Evolutionary conservation across 2,329 filamentous ascomycete genomes (phyloP).

Genomic region (Aurifilum marmelostoma): DNA sequence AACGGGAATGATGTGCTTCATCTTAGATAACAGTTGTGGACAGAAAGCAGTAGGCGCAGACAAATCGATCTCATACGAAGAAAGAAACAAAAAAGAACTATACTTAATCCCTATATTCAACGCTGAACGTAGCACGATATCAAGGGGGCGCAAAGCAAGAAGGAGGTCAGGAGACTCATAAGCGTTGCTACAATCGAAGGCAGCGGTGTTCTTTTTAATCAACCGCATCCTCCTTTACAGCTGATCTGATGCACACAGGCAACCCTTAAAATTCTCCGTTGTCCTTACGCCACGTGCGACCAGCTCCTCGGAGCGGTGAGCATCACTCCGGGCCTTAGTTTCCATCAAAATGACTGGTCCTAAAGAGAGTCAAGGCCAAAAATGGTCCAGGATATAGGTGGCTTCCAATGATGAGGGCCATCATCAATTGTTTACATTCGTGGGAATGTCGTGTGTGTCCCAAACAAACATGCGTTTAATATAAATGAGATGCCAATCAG

Average conservation of each 20-base stretch:
- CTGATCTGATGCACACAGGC: not conserved
- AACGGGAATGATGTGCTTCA: constrained; percentile 3
- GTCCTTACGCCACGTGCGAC: not conserved
- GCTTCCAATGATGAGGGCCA: not conserved
- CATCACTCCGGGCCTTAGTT: not conserved
- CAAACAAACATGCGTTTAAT: constrained; percentile 1
- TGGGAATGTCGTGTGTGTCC: not conserved
- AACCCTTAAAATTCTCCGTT: not conserved
- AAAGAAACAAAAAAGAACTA: too few relatives aligned
- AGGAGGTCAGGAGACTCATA: not conserved
- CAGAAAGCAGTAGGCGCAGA: too few relatives aligned
- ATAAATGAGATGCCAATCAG: not conserved
- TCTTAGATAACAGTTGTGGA: not conserved
- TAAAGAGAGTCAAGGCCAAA: not conserved
- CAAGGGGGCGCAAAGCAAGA: not conserved
- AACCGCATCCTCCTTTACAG: not conserved
- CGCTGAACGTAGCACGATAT: not conserved
- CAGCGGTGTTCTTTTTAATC: not conserved
- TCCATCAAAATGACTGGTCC: not conserved
- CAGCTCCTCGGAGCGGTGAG: not conserved
- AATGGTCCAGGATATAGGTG: not conserved
- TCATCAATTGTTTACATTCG: not conserved
- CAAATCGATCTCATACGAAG: too few relatives aligned
- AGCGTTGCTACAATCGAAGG: not conserved
- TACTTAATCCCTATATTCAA: too few relatives aligned